A percentile compares a stretch with the other conserved stretches of the same genome.
phyloP scores from a whole-genome alignment of 805 yeast genomes.

The Barnettozyma populi region DNA sequence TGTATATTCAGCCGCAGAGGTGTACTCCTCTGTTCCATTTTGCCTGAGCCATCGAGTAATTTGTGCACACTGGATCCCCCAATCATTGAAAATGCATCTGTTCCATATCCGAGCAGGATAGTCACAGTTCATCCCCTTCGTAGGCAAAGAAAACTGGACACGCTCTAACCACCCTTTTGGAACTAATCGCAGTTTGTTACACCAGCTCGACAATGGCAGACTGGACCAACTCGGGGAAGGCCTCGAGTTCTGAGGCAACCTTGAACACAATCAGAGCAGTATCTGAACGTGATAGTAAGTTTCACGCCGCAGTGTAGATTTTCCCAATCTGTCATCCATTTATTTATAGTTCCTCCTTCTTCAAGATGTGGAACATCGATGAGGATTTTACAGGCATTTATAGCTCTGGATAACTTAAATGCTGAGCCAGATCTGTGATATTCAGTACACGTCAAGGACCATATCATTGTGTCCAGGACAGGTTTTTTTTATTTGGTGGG shows the following conservation, averaged over 20 bases:
- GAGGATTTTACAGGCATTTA: slow-evolving; percentile 50
- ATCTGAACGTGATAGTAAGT: slow-evolving; percentile 55
- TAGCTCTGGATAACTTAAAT: slow-evolving; percentile 63
- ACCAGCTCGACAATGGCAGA: slow-evolving; percentile 24
- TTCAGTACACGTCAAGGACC: slow-evolving; percentile 32
- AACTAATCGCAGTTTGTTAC: slow-evolving; percentile 17
- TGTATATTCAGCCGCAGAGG: slow-evolving; percentile 39
- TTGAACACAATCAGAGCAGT: slow-evolving; percentile 42
- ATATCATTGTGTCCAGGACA: slow-evolving; percentile 62
- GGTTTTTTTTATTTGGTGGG: slow-evolving; percentile 64
- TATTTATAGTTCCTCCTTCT: slow-evolving; percentile 42
- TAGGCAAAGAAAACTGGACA: slow-evolving; percentile 47
- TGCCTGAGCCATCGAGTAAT: slow-evolving; percentile 60
- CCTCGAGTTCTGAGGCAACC: slow-evolving; percentile 40
- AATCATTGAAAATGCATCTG: slow-evolving; percentile 41
- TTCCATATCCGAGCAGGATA: slow-evolving; percentile 41
- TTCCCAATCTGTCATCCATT: slow-evolving; percentile 44
- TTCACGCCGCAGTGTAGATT: slow-evolving; percentile 55
- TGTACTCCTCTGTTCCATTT: slow-evolving; percentile 47
- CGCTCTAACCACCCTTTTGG: slow-evolving; percentile 1
- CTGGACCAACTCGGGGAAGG: slow-evolving; percentile 31
- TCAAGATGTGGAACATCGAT: slow-evolving; percentile 44
- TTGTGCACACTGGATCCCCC: slow-evolving; percentile 27
- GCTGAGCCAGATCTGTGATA: slow-evolving; percentile 49
- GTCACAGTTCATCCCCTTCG: slow-evolving; percentile 54